Conservation (phyloP, 805 yeast genomes). For the Blastobotrys attinorum region DNA sequence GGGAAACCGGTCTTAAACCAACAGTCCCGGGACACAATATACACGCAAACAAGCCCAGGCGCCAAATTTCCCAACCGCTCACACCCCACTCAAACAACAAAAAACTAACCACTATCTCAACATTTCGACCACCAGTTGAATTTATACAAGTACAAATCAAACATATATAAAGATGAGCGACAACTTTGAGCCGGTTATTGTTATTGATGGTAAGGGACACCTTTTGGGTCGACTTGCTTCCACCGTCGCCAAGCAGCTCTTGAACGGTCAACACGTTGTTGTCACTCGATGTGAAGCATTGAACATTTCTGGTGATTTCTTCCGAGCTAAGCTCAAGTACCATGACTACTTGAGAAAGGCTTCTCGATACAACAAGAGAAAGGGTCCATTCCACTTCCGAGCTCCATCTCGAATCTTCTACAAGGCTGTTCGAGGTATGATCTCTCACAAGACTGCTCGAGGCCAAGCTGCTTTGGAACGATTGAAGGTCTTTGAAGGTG, state of each 20-base stretch:
- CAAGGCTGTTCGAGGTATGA: conserved; percentile 99
- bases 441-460: conserved; percentile 99
- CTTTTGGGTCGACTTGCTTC: conserved; percentile 99
- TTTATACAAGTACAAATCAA: too few species aligned
- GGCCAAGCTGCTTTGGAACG: conserved; percentile 99
- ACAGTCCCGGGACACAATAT: too few species aligned
- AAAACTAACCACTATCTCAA: background rate
- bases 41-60: too few species aligned
- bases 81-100: background rate
- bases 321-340: conserved; percentile 99
- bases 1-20: too few species aligned
- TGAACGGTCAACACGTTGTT: conserved; percentile 96
- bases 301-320: conserved; percentile 99
- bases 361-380: conserved; percentile 96
- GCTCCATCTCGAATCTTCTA: conserved; percentile 99
- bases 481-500: conserved; percentile 99
- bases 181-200: conserved; percentile 91
- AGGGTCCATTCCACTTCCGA: conserved; percentile 99
- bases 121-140: background rate
- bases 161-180: conserved; percentile 43
- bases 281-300: conserved; percentile 95
- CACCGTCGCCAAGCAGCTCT: conserved; percentile 94
- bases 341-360: conserved; percentile 99
- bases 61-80: background rate
- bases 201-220: conserved; percentile 99